These are phyloP conservation scores for Linum tenue DNA, from an alignment of 345 rosid species.

Conservation along the genomic window DNA sequence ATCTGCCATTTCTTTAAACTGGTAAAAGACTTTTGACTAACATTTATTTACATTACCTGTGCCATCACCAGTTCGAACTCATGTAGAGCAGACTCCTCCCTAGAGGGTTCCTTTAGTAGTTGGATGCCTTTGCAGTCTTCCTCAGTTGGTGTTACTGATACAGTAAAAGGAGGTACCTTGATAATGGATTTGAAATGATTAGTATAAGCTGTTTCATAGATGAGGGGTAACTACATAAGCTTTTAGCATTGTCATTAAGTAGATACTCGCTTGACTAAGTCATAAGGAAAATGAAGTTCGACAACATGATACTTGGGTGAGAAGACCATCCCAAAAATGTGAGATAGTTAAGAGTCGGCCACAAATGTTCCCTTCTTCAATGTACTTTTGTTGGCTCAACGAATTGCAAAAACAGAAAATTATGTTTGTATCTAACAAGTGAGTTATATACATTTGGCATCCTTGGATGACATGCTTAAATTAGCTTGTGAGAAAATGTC, in stretches of 20 bases:
- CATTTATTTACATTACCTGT: conserved; percentile 34
- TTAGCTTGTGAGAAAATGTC: conserved; percentile 10
- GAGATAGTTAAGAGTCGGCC: no score
- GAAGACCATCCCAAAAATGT: background rate
- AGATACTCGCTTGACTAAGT: background rate
- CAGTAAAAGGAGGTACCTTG: conserved; percentile 19
- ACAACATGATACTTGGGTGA: background rate
- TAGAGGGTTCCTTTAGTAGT: conserved; percentile 26
- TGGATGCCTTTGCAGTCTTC: conserved; percentile 17
- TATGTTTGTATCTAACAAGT: no score
- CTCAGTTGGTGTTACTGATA: conserved; percentile 16
- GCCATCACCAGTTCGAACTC: conserved; percentile 57
- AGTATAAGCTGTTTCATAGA: background rate
- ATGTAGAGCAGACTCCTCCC: conserved; percentile 54
- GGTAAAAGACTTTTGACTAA: background rate
- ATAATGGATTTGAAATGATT: conserved; percentile 7
- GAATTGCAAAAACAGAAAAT: no score
- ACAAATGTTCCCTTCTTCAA: no score
- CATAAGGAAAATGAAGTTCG: background rate
- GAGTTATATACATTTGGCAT: background rate
- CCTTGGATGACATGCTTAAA: background rate
- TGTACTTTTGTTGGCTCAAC: no score
- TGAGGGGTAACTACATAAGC: background rate
- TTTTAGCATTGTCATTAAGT: background rate
- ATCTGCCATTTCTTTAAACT: background rate